Evolutionary conservation across 2,329 filamentous ascomycete species (phyloP).

Genomic region (Alternaria panax): DNA sequence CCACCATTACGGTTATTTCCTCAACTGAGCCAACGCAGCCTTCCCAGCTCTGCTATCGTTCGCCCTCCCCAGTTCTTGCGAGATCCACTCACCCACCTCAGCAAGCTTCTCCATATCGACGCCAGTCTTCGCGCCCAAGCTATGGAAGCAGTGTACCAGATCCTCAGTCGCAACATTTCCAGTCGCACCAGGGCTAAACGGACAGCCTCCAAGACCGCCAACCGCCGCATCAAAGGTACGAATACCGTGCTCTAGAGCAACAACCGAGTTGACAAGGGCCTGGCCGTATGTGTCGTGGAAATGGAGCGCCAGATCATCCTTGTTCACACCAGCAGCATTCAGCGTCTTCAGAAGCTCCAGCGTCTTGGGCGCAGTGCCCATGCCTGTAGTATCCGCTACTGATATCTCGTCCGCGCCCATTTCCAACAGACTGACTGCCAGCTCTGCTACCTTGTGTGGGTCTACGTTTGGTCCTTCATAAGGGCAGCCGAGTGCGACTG

Average conservation of each 20-base stretch:
- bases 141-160: slow-evolving; percentile 77
- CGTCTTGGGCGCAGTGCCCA: slow-evolving; percentile 80
- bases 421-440: slow-evolving; percentile 72
- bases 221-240: slow-evolving; percentile 82
- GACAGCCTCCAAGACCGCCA: slow-evolving; percentile 82
- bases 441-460: slow-evolving; percentile 66
- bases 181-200: slow-evolving; percentile 83
- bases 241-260: slow-evolving; percentile 78
- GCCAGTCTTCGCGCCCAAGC: slow-evolving; percentile 76
- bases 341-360: slow-evolving; percentile 70
- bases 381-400: slow-evolving; percentile 88
- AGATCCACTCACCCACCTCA: slow-evolving; percentile 51
- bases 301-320: slow-evolving; percentile 78
- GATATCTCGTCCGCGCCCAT: slow-evolving; percentile 92
- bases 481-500: slow-evolving; percentile 75
- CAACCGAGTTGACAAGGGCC: slow-evolving; percentile 81
- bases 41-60: slow-evolving; percentile 52
- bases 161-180: slow-evolving; percentile 89
- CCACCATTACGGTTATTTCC: slow-evolving; percentile 17
- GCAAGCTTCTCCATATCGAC: slow-evolving; percentile 56
- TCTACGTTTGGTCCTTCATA: slow-evolving; percentile 71
- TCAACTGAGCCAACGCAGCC: slow-evolving; percentile 44
- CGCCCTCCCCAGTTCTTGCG: slow-evolving; percentile 40
- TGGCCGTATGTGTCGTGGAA: slow-evolving; percentile 91
- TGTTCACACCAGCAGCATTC: slow-evolving; percentile 70